A percentile compares a stretch with the other conserved stretches of the same genome.
These are phyloP conservation scores for Asterionellopsis glacialis DNA, from an alignment of 108 stramenopile genomes.

Conservation along the genomic window DNA sequence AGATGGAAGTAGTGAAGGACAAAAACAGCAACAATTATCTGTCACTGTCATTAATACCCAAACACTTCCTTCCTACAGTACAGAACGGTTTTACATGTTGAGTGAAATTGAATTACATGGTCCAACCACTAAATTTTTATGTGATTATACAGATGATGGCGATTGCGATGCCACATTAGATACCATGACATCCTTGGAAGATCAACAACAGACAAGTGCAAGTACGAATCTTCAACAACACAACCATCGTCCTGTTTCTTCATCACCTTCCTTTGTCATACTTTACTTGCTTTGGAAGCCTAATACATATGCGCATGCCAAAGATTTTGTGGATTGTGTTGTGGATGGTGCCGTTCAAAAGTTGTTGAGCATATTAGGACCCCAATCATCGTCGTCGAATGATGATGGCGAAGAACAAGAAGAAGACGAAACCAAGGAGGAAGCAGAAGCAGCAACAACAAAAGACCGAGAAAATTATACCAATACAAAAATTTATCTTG, in stretches of 20 bases:
- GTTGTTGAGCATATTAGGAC: conserved; percentile 3
- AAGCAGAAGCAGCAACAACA: no score
- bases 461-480: no score
- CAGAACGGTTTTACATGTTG: conserved; percentile 58
- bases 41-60: conserved; percentile 3
- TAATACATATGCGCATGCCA: conserved; percentile 9
- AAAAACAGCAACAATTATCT: conserved; percentile 4
- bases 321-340: conserved; percentile 3
- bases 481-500: conserved; percentile 8
- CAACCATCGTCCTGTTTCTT: no score
- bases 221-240: no score
- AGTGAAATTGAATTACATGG: conserved; percentile 50
- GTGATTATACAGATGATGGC: conserved; percentile 11
- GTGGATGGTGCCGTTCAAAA: conserved; percentile 10
- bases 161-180: conserved; percentile 1
- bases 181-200: conserved; percentile 3
- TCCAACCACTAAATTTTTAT: conserved; percentile 32
- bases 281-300: conserved; percentile 56
- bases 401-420: background rate
- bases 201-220: background rate
- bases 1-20: no score
- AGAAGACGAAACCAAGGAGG: background rate
- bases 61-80: conserved; percentile 9
- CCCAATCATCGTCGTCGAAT: background rate
- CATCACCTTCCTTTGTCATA: conserved; percentile 37